These are phyloP conservation scores for Bisporella sp. DNA, from an alignment of 2,329 filamentous ascomycete genomes.

Conservation along the genomic window DNA sequence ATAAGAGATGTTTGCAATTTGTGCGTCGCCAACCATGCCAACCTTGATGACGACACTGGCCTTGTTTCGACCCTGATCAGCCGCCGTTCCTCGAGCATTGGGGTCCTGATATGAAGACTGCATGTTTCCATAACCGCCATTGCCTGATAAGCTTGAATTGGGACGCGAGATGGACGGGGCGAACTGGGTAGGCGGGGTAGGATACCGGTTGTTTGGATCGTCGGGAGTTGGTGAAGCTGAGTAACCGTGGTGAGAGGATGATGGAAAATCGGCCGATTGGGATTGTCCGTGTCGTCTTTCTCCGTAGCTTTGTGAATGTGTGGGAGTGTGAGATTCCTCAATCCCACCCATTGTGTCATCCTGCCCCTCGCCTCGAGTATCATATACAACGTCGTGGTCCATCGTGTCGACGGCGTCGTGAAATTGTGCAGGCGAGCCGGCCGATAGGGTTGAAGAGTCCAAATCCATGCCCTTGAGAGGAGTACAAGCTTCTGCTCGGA, in stretches of 20 bases:
- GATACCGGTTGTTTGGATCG: slow-evolving; percentile 24
- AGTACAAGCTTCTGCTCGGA: not conserved
- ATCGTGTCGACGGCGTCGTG: slow-evolving; percentile 43
- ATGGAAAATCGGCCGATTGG: slow-evolving; percentile 25
- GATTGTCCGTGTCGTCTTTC: slow-evolving; percentile 24
- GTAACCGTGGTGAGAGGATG: slow-evolving; percentile 21
- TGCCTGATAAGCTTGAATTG: slow-evolving; percentile 26
- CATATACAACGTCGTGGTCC: slow-evolving; percentile 41
- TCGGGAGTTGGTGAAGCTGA: slow-evolving; percentile 21
- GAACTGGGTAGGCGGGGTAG: slow-evolving; percentile 26
- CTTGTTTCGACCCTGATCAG: slow-evolving; percentile 29
- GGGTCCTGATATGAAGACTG: slow-evolving; percentile 26
- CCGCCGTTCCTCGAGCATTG: slow-evolving; percentile 21
- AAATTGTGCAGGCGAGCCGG: slow-evolving; percentile 45
- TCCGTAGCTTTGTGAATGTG: slow-evolving; percentile 10
- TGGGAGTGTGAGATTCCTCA: slow-evolving; percentile 27
- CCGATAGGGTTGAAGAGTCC: slow-evolving; percentile 44
- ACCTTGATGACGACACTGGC: slow-evolving; percentile 96
- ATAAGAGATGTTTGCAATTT: slow-evolving; percentile 99
- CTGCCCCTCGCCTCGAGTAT: slow-evolving; percentile 20
- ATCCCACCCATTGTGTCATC: slow-evolving; percentile 23
- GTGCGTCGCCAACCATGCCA: slow-evolving; percentile 97
- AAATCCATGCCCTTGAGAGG: slow-evolving; percentile 29
- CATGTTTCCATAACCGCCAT: slow-evolving; percentile 24
- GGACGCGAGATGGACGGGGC: slow-evolving; percentile 27